These are phyloP conservation scores for Umbellularia californica DNA, from an alignment of 164 flowering plant species.

Conservation along the genomic window DNA sequence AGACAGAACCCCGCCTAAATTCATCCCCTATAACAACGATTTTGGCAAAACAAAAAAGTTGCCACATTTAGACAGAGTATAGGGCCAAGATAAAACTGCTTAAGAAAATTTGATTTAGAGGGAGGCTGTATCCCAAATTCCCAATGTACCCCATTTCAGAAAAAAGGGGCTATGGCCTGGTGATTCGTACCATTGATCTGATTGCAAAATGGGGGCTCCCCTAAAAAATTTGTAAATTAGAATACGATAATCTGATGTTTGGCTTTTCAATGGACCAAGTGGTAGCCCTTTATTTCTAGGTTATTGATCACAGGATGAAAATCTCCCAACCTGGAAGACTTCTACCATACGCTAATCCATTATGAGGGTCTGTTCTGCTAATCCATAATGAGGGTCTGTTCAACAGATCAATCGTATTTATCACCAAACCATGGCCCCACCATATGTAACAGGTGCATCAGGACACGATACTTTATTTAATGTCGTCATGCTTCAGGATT, in stretches of 20 bases:
- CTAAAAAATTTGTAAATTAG: background rate
- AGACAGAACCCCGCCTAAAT: conserved; percentile 53
- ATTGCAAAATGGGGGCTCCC: background rate
- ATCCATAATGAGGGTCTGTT: background rate
- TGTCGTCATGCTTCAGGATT: background rate
- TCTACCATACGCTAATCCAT: background rate
- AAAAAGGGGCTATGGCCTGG: background rate
- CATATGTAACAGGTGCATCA: background rate
- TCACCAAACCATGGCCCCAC: background rate
- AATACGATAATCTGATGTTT: background rate
- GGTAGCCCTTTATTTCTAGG: background rate
- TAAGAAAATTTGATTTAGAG: background rate
- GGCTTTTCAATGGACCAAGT: background rate
- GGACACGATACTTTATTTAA: background rate
- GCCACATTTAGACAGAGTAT: background rate
- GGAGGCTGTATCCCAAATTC: background rate
- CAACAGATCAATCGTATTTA: background rate
- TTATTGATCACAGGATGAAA: background rate
- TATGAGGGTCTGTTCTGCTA: background rate
- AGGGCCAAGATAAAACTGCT: background rate
- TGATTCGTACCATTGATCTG: background rate
- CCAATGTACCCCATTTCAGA: background rate
- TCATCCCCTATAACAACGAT: conserved; percentile 55
- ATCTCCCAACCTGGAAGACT: background rate
- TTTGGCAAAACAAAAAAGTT: conserved; percentile 3